Evolutionary conservation across 2,329 filamentous ascomycete species (phyloP).

Genomic region (Lasiodiplodia hormozganensis): DNA sequence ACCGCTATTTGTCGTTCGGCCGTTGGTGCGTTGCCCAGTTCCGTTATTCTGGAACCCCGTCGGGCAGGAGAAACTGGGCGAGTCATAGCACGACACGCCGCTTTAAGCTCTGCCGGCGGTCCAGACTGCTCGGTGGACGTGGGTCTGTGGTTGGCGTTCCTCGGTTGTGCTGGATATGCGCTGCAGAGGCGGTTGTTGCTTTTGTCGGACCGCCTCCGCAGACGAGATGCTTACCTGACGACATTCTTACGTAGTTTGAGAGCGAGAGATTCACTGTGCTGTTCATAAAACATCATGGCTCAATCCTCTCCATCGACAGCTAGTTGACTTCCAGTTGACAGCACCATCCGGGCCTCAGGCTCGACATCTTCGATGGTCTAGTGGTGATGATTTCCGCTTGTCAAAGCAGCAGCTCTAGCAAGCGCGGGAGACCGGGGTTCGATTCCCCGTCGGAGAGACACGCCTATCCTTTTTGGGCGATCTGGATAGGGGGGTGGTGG

Average conservation of each 20-base stretch:
- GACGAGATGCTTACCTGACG: neutral
- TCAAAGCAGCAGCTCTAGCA: neutral
- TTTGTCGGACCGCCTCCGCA: conserved; percentile 13
- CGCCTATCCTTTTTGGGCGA: neutral
- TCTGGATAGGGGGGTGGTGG: neutral
- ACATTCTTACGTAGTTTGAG: neutral
- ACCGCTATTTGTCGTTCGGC: neutral
- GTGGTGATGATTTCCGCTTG: conserved; percentile 22
- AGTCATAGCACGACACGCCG: conserved; percentile 17
- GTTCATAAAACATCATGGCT: neutral
- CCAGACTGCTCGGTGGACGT: conserved; percentile 10
- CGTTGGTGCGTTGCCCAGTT: neutral
- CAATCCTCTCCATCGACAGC: neutral
- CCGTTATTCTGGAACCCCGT: neutral
- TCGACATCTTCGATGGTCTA: conserved; percentile 11
- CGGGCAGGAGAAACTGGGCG: neutral
- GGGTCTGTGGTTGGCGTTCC: neutral
- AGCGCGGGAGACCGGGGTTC: conserved; percentile 9
- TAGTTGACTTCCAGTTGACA: neutral
- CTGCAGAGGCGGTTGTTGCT: neutral
- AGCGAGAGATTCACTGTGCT: neutral
- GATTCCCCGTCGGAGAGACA: conserved; percentile 6
- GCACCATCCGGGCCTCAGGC: neutral
- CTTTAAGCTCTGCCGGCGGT: conserved; percentile 7
- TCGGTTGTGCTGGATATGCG: neutral